Conservation (phyloP, 345 rosid genomes). For the Heritiera littoralis region DNA sequence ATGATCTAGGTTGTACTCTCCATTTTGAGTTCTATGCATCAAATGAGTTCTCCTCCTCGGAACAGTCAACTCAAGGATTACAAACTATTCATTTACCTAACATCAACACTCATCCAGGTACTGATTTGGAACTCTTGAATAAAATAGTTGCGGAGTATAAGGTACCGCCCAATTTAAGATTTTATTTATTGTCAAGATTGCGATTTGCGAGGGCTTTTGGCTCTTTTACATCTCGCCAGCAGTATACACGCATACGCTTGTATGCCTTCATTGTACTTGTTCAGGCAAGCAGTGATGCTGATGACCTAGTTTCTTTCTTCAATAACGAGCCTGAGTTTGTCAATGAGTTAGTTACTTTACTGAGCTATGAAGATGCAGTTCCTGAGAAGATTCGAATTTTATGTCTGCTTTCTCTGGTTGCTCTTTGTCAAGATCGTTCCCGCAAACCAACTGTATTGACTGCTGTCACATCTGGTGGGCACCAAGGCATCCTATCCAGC, state of each 20-base stretch:
- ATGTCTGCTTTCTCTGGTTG: constrained; percentile 81
- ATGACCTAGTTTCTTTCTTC: constrained; percentile 81
- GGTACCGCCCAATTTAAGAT: constrained; percentile 82
- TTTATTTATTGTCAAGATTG: constrained; percentile 76
- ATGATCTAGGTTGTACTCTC: constrained; percentile 82
- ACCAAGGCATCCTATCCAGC: constrained; percentile 87
- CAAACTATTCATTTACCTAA: constrained; percentile 73
- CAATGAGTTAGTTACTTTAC: constrained; percentile 73
- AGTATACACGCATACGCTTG: constrained; percentile 85
- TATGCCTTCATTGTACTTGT: constrained; percentile 92
- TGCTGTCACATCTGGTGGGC: constrained; percentile 89
- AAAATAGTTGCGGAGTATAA: constrained; percentile 68
- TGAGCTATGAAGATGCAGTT: constrained; percentile 79
- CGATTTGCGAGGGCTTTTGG: constrained; percentile 90
- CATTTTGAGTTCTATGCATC: constrained; percentile 93
- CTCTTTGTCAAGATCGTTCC: constrained; percentile 89
- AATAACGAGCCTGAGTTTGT: constrained; percentile 94
- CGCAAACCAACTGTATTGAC: constrained; percentile 82
- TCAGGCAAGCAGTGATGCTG: constrained; percentile 78
- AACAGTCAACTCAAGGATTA: constrained; percentile 60
- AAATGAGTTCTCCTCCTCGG: constrained; percentile 38
- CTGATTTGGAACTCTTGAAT: constrained; percentile 78
- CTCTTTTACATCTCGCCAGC: constrained; percentile 75
- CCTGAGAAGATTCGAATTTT: constrained; percentile 83
- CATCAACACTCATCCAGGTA: constrained; percentile 45